A percentile compares a stretch with the other conserved stretches of the same genome.
These are phyloP conservation scores for Aspergillus amoenus DNA, from an alignment of 2,329 filamentous ascomycete species.

Conservation along the genomic window DNA sequence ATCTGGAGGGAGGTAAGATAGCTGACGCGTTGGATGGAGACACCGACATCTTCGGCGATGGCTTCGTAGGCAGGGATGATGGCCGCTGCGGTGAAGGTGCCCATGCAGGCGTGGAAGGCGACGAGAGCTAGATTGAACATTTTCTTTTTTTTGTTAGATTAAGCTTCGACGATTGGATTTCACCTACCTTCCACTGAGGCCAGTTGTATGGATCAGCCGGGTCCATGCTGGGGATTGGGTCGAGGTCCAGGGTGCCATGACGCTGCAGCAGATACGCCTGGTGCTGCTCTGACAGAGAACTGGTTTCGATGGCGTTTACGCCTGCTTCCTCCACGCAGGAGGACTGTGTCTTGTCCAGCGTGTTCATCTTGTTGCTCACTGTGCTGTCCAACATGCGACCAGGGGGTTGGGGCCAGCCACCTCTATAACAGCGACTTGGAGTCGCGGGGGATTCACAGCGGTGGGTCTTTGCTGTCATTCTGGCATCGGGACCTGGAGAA, in stretches of 20 bases:
- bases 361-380: not conserved
- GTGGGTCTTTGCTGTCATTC: not conserved
- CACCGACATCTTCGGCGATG: slow-evolving; percentile 54
- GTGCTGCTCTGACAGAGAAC: slow-evolving; percentile 27
- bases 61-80: slow-evolving; percentile 46
- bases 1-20: slow-evolving; percentile 60
- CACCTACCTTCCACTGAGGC: slow-evolving; percentile 51
- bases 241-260: slow-evolving; percentile 57
- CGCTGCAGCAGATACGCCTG: slow-evolving; percentile 47
- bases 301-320: not conserved
- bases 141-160: slow-evolving; percentile 35
- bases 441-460: not conserved
- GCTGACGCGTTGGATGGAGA: slow-evolving; percentile 49
- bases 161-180: slow-evolving; percentile 28
- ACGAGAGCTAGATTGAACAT: slow-evolving; percentile 53
- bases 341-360: not conserved
- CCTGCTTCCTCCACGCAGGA: not conserved
- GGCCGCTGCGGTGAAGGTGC: slow-evolving; percentile 54
- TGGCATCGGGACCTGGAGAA: not conserved
- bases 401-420: not conserved
- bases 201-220: slow-evolving; percentile 59
- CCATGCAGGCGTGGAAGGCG: slow-evolving; percentile 59
- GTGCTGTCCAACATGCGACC: not conserved
- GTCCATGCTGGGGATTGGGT: slow-evolving; percentile 53
- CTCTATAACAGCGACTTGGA: too few species aligned